Conservation (phyloP, 225 moss, liverwort and hornwort species). For the Anthoceros angustus region DNA sequence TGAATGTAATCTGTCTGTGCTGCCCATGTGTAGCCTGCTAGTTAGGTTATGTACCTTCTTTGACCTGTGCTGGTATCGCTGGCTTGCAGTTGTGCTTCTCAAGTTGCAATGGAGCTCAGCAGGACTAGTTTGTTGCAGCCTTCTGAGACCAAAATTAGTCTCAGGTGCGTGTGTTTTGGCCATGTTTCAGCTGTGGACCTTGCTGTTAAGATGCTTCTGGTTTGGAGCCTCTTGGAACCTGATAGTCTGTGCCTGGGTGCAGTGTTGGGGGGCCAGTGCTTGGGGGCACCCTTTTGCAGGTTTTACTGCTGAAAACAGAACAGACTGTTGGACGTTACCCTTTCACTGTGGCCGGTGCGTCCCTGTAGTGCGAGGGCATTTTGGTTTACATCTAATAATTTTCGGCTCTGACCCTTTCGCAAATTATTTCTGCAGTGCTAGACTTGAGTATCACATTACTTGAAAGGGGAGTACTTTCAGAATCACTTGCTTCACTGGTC, state of each 20-base stretch:
- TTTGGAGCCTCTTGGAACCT: neutral
- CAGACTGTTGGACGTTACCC: conserved; percentile 62
- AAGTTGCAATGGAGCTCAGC: conserved; percentile 64
- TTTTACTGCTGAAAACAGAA: conserved; percentile 63
- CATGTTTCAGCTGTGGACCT: neutral
- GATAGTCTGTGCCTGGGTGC: conserved; percentile 14
- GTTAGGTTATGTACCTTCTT: neutral
- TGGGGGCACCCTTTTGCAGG: conserved; percentile 65
- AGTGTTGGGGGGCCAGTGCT: conserved; percentile 47
- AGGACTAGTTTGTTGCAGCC: conserved; percentile 77
- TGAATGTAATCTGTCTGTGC: neutral
- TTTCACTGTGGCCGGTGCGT: conserved; percentile 57
- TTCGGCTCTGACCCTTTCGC: neutral
- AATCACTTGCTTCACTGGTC: conserved; percentile 49
- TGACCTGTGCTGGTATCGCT: neutral
- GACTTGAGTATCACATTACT: conserved; percentile 62
- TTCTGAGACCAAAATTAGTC: conserved; percentile 32
- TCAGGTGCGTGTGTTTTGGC: conserved; percentile 24
- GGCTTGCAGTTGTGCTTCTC: conserved; percentile 47
- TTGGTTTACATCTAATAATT: neutral
- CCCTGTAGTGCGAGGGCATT: neutral
- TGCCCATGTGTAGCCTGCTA: neutral
- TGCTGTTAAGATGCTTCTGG: too few relatives aligned
- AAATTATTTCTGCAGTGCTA: conserved; percentile 29
- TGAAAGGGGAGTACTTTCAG: conserved; percentile 50